Base-by-base conservation (phyloP, 768 basidiomycete genomes). In the Serpula lacrymans region DNA sequence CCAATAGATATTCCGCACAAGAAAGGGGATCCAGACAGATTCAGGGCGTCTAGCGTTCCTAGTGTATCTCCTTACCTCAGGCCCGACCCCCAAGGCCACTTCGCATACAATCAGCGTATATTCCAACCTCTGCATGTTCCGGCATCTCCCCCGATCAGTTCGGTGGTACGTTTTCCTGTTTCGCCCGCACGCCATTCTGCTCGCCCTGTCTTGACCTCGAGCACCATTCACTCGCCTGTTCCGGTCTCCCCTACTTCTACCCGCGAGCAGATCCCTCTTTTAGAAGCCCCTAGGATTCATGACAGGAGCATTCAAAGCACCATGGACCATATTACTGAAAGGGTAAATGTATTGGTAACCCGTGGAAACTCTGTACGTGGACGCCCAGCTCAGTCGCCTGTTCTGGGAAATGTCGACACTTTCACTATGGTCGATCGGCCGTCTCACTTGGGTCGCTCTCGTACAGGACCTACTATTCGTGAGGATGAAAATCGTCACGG, bases 301-400 rank as follows among this genome's bases (percentile, higher is more conserved):
- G 67, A 74, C 30, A 58, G 60, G 20, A 65, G 67, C 25, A 50
- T 69, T 22, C 76, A 72, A 54, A 52, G 52, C 30, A 60, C 67
- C 7, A 66, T 72, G 41, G 69, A 71, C 28, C 69, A 71, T 16
- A 67, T 73, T 28, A 66, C 75, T 12, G 68, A 69, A 18, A 69
- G 70, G 42, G 65, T 74, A 37, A 75, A 75, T 49, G 49, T 67
- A 22, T 60, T 71, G 25, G 60, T 62, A 10, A 47, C 46, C 12
- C 48, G 52, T 11, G 35, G 48, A 24, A 55, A 53, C 21, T 51
- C 52, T 24, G 34, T 46, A 5, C 50, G 46, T 24, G 34, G 20
- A 18, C 32, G 42, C 0, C 53, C 45, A 13, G 39, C 40, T 22
- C 45, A 30, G 7, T 23, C 48, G 34, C 23, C 52, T 13, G 42